Percentiles rank a stretch among this genome's conserved stretches.
Evolutionary conservation across 2,329 filamentous ascomycete genomes (phyloP).

Genomic region (Ophiostoma piceae): DNA sequence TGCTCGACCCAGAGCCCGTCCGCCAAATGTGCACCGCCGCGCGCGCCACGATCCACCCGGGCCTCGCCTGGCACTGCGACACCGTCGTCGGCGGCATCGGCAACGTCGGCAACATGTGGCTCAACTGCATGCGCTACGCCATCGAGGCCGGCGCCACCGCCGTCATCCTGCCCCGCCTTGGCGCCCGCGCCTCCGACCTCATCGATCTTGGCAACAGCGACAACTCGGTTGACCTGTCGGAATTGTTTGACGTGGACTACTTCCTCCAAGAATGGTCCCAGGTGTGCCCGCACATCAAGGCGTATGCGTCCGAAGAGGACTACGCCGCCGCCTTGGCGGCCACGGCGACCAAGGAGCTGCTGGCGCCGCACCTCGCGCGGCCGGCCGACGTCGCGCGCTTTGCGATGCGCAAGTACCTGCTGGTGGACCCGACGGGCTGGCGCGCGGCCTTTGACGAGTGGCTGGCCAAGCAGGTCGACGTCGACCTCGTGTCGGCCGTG

Average conservation of each 20-base stretch:
- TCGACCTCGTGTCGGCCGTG: slow-evolving; percentile 17
- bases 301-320: slow-evolving; percentile 21
- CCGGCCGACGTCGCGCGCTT: neutral
- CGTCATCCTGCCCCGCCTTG: slow-evolving; percentile 27
- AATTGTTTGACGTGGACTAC: slow-evolving; percentile 25
- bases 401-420: slow-evolving; percentile 23
- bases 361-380: neutral
- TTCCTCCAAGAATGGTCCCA: slow-evolving; percentile 24
- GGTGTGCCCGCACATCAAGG: slow-evolving; percentile 26
- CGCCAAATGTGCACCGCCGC: slow-evolving; percentile 31
- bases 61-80: slow-evolving; percentile 37
- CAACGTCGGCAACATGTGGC: slow-evolving; percentile 35
- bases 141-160: slow-evolving; percentile 32
- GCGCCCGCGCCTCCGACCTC: slow-evolving; percentile 28
- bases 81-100: slow-evolving; percentile 36
- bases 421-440: slow-evolving; percentile 28
- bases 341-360: neutral
- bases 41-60: slow-evolving; percentile 30
- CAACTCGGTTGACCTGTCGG: slow-evolving; percentile 22
- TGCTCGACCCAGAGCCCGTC: slow-evolving; percentile 27
- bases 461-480: slow-evolving; percentile 19
- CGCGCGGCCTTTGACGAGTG: slow-evolving; percentile 28
- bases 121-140: slow-evolving; percentile 37
- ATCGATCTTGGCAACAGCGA: slow-evolving; percentile 23
- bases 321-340: neutral